Base-by-base conservation (phyloP, 139 green algal species). In the Coccomyxa sp. region DNA sequence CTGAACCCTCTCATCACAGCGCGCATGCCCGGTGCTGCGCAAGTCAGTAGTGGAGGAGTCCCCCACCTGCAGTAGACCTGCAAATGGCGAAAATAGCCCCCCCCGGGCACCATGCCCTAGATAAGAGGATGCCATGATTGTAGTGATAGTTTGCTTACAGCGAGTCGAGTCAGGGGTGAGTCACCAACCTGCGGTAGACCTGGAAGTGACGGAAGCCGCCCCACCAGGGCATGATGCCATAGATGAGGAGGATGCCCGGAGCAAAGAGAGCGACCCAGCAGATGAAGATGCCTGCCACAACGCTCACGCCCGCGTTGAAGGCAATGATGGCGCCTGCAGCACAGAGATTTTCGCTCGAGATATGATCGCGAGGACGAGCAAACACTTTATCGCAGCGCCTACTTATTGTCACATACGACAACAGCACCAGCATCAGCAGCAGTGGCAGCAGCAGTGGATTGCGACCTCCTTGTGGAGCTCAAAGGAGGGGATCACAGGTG, bases 161-260 rank as follows among this genome's bases (percentile, higher is more conserved):
- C n/a, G n/a, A n/a, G n/a, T n/a, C n/a, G n/a, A n/a, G 38, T 51
- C 38, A 51, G 38, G 3, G 38, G 38, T 51, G 38, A 58, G 27
- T n/a, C 63, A 32, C 77, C 18, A 63, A 84, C 75, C 79, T 76
- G 25, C 88, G 84, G 85, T 95, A 95, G 0, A 93, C 16, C 57
- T 89, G 79, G 78, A 85, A 92, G 16, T 85, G 82, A 28, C 94
- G 86, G 87, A 95, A 94, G 15, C 66, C 63, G 51, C 92, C 95
- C 95, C 95, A 98, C 94, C 95, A 98, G 11, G 96, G 96, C 82
- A 99, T 84, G 32, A 97, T 88, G 32, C 89, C 95, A 86, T 95
- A 98, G 83, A 98, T 97, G 58, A 99, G 85, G 84, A 98, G 89
- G 21, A 98, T 89, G 57, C 96, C 96, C 0, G 96, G 96, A 13